Conservation (phyloP, 345 rosid genomes). For the Cardamine resedifolia region DNA sequence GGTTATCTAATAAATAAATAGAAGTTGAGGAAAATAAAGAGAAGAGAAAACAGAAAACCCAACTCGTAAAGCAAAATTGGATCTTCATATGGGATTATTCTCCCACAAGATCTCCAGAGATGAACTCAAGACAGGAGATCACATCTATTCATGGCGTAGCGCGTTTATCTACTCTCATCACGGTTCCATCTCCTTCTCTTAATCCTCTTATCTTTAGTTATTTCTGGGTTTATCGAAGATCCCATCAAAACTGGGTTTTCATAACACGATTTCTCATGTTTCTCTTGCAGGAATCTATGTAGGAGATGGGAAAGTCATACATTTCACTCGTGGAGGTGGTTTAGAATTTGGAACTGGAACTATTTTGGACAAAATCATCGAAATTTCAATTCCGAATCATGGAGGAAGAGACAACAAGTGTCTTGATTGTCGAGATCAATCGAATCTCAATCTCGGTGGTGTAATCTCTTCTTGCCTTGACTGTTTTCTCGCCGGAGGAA, state of each 20-base stretch:
- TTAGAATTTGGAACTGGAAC: conserved; percentile 72
- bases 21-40: not conserved
- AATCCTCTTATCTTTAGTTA: not conserved
- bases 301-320: conserved; percentile 76
- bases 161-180: conserved; percentile 77
- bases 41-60: not conserved
- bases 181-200: conserved; percentile 44
- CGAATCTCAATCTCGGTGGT: conserved; percentile 44
- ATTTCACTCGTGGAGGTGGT: conserved; percentile 76
- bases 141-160: conserved; percentile 78
- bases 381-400: conserved; percentile 49
- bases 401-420: conserved; percentile 48
- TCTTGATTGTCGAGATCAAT: conserved; percentile 52
- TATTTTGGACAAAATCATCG: conserved; percentile 55
- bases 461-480: conserved; percentile 70
- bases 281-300: conserved; percentile 71
- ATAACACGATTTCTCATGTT: not conserved
- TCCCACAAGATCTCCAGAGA: conserved; percentile 58
- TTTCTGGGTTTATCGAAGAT: not conserved
- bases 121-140: conserved; percentile 65
- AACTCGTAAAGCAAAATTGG: conserved; percentile 1
- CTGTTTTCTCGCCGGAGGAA: conserved; percentile 67
- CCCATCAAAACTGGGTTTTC: not conserved
- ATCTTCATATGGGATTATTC: conserved; percentile 52
- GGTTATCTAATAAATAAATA: not conserved